These are phyloP conservation scores for Filosporella fistucella DNA, from an alignment of 495 filamentous ascomycete species.

Conservation along the genomic window DNA sequence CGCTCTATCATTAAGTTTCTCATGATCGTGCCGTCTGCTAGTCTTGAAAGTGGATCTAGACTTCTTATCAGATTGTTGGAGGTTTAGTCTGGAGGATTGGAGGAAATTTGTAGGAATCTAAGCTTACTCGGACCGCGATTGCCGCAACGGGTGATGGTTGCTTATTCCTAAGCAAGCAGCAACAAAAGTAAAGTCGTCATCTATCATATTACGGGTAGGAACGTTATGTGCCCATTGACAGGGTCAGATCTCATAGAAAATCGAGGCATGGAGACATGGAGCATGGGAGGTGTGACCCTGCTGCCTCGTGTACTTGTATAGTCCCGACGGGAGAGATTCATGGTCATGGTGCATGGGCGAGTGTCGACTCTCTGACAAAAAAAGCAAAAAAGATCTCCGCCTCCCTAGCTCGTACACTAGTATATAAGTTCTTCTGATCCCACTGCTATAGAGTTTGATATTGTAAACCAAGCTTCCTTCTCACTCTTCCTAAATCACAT, in stretches of 20 bases:
- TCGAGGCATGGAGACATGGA: constrained; percentile 2
- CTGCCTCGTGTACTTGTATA: constrained; percentile 1
- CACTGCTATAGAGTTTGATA: constrained; percentile 5
- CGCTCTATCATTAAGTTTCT: too few species aligned
- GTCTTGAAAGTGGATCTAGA: too few species aligned
- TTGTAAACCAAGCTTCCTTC: neutral
- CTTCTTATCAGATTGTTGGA: too few species aligned
- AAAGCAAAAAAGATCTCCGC: constrained; percentile 22
- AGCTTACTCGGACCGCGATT: constrained; percentile 6
- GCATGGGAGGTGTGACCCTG: constrained; percentile 6
- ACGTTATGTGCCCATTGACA: constrained; percentile 7
- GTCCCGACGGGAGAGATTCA: neutral
- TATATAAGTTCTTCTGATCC: constrained; percentile 18
- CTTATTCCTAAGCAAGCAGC: neutral
- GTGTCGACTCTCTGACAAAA: constrained; percentile 8
- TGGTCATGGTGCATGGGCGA: constrained; percentile 1
- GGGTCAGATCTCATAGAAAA: neutral
- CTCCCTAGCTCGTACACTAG: constrained; percentile 7
- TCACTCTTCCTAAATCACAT: neutral
- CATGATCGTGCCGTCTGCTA: too few species aligned
- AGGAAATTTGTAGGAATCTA: too few species aligned
- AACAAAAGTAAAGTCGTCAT: constrained; percentile 8
- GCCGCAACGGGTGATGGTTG: constrained; percentile 6
- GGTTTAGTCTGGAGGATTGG: too few species aligned
- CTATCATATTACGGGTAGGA: constrained; percentile 14